Conservation (phyloP, 441 rosid species). For the Adansonia rubrostipa region DNA sequence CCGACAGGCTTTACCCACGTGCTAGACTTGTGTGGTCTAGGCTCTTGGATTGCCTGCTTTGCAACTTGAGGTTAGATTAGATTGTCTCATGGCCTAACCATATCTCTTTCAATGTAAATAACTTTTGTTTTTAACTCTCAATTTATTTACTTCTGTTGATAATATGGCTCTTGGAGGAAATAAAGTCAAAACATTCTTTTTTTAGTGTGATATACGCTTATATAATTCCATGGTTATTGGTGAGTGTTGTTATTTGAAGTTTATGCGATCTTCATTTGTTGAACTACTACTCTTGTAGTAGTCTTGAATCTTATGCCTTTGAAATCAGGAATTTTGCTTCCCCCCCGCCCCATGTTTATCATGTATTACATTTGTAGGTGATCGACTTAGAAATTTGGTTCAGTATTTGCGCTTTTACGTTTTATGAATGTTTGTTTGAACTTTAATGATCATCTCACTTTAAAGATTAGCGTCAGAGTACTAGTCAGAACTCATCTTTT, state of each 20-base stretch:
- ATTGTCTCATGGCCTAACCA: not conserved
- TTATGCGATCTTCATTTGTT: not conserved
- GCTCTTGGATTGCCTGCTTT: constrained; percentile 65
- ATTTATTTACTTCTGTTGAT: not conserved
- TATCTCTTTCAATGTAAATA: not conserved
- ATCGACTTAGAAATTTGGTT: not conserved
- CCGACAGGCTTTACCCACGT: constrained; percentile 60
- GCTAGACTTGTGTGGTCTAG: constrained; percentile 66
- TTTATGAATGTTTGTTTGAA: not conserved
- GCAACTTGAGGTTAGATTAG: constrained; percentile 47
- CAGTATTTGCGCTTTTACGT: not conserved
- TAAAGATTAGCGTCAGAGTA: not conserved
- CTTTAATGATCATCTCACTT: not conserved
- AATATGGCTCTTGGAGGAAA: not conserved
- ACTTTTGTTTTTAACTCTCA: not conserved
- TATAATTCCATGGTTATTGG: not conserved
- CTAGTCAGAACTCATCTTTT: too few relatives aligned
- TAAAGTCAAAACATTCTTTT: not conserved
- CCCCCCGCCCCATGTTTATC: not conserved
- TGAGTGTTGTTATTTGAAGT: not conserved
- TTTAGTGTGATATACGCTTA: too few relatives aligned
- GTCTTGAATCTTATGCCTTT: not conserved
- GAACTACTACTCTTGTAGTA: too few relatives aligned
- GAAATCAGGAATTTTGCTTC: not conserved
- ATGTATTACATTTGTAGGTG: not conserved